A percentile compares a stretch with the other conserved stretches of the same genome.
Conservation (phyloP, 345 rosid species). For the Tarenaya hassleriana region DNA sequence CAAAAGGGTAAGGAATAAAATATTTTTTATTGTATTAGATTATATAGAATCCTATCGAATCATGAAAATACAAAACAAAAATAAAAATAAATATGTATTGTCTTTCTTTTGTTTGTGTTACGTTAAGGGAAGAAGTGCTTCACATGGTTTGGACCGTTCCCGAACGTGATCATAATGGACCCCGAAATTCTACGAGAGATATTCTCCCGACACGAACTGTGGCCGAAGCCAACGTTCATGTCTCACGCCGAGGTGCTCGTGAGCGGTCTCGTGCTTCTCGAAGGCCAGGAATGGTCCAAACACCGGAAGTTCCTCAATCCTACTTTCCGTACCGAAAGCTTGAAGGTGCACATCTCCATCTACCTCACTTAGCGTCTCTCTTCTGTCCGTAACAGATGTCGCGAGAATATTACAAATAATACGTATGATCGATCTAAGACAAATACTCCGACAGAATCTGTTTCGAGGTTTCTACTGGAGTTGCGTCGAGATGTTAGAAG, state of each 20-base stretch:
- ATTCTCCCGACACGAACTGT: constrained; percentile 18
- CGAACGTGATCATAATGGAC: constrained; percentile 15
- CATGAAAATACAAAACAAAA: background rate
- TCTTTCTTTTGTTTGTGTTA: background rate
- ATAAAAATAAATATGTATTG: background rate
- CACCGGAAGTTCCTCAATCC: constrained; percentile 32
- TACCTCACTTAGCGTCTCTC: too few species aligned
- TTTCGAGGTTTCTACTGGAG: constrained; percentile 2
- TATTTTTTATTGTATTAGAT: too few species aligned
- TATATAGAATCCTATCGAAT: too few species aligned
- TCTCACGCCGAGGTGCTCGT: constrained; percentile 5
- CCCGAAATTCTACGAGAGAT: constrained; percentile 21
- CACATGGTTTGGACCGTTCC: constrained; percentile 22
- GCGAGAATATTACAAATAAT: too few species aligned
- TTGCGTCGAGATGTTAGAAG: constrained; percentile 16
- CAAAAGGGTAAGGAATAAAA: too few species aligned
- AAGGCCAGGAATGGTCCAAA: constrained; percentile 33
- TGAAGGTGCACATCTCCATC: constrained; percentile 24
- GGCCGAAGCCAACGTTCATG: constrained; percentile 10
- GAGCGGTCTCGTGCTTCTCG: constrained; percentile 21
- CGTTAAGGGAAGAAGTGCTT: constrained; percentile 21
- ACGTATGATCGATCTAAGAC: too few species aligned
- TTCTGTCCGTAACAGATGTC: too few species aligned
- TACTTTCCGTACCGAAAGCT: constrained; percentile 29
- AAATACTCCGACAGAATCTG: constrained; percentile 1